A percentile compares a stretch with the other conserved stretches of the same genome.
phyloP scores from a whole-genome alignment of 305 asterid species.

The Fraxinus albicans region DNA sequence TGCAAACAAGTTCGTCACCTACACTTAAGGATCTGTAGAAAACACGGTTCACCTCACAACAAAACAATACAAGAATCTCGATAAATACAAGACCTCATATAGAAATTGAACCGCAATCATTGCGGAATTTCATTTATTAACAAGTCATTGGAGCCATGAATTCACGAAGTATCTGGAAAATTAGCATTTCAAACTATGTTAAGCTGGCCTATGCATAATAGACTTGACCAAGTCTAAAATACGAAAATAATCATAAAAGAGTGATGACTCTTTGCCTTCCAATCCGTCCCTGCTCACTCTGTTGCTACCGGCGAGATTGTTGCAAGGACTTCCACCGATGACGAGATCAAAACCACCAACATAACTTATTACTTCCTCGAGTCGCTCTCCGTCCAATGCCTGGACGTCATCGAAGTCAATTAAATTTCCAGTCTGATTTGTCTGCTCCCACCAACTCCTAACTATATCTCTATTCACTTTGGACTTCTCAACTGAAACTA shows the following conservation, averaged over 20 bases:
- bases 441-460: slow-evolving; percentile 77
- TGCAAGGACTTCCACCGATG: slow-evolving; percentile 72
- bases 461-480: slow-evolving; percentile 59
- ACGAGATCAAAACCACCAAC: slow-evolving; percentile 56
- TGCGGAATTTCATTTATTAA: not conserved
- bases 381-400: slow-evolving; percentile 25
- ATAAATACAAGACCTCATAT: not conserved
- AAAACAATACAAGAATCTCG: not conserved
- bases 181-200: not conserved
- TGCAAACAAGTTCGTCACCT: no score
- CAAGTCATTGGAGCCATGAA: not conserved
- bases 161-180: not conserved
- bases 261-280: slow-evolving; percentile 55
- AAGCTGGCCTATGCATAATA: slow-evolving; percentile 30
- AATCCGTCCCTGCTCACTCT: slow-evolving; percentile 69
- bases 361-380: slow-evolving; percentile 30
- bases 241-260: slow-evolving; percentile 53
- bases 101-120: not conserved
- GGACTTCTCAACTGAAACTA: slow-evolving; percentile 60
- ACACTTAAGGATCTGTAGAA: no score
- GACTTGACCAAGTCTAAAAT: slow-evolving; percentile 45
- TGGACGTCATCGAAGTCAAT: slow-evolving; percentile 54
- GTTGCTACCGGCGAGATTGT: slow-evolving; percentile 63
- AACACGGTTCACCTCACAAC: not conserved
- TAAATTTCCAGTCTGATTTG: slow-evolving; percentile 46